phyloP scores from a whole-genome alignment of 768 basidiomycete species.

The Candolleomyces eurysporus region DNA sequence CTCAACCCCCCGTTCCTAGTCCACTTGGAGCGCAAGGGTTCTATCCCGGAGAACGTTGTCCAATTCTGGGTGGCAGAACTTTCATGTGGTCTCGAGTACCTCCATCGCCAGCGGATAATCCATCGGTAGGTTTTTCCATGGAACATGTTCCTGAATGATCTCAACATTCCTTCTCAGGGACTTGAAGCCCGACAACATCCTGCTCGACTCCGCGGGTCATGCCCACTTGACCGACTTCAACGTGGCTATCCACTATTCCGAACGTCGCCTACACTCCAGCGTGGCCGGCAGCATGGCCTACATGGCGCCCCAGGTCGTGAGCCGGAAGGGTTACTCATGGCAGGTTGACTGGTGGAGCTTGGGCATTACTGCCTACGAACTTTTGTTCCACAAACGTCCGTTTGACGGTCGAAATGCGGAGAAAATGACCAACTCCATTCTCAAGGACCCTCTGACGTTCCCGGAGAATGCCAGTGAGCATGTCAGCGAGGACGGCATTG shows the following conservation, averaged over 20 bases:
- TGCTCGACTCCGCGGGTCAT: constrained; percentile 90
- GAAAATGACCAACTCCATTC: constrained; percentile 83
- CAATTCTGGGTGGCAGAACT: constrained; percentile 91
- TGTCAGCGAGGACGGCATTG: constrained; percentile 65
- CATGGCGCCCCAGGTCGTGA: constrained; percentile 98
- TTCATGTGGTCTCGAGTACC: constrained; percentile 78
- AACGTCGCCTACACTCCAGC: constrained; percentile 81
- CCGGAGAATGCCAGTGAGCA: constrained; percentile 63
- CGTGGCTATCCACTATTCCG: constrained; percentile 96
- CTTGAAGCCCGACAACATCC: constrained; percentile 95
- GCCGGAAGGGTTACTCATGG: constrained; percentile 89
- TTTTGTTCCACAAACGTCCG: constrained; percentile 79
- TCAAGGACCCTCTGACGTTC: constrained; percentile 75
- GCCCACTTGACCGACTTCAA: constrained; percentile 99
- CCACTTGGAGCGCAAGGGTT: constrained; percentile 73
- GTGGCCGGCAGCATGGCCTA: constrained; percentile 99
- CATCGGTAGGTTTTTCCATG: constrained; percentile 68
- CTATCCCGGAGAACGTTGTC: constrained; percentile 69
- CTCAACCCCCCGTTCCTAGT: constrained; percentile 43
- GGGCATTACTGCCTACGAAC: constrained; percentile 86
- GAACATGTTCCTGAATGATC: constrained; percentile 4
- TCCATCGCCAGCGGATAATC: constrained; percentile 89
- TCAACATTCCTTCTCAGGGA: constrained; percentile 51
- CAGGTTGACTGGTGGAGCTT: constrained; percentile 96
- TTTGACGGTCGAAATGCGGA: constrained; percentile 90